Conservation (phyloP, 2,329 filamentous ascomycete species). For the Daldinia eschscholtzii region DNA sequence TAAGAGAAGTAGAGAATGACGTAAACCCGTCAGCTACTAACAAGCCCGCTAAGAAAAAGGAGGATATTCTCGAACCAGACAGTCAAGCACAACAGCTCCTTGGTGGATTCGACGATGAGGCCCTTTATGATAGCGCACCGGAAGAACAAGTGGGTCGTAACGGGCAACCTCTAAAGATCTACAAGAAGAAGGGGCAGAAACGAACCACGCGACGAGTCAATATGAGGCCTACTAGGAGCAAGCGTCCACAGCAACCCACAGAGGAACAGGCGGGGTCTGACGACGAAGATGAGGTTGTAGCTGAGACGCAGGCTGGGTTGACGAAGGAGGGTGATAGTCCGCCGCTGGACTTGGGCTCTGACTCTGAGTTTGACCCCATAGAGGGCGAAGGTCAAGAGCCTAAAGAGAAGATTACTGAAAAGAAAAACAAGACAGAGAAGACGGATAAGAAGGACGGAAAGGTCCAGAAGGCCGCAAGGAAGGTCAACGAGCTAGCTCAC, state of each 20-base stretch:
- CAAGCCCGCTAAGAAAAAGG: slow-evolving; percentile 45
- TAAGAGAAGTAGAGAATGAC: slow-evolving; percentile 76
- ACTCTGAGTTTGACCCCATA: slow-evolving; percentile 57
- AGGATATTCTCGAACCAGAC: slow-evolving; percentile 60
- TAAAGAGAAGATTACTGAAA: slow-evolving; percentile 44
- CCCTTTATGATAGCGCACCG: slow-evolving; percentile 68
- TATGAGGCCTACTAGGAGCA: slow-evolving; percentile 67
- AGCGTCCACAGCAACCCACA: slow-evolving; percentile 58
- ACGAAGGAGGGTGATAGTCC: slow-evolving; percentile 51
- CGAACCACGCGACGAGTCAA: slow-evolving; percentile 78
- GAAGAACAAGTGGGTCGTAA: slow-evolving; percentile 64
- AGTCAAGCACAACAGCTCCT: slow-evolving; percentile 61
- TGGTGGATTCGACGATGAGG: slow-evolving; percentile 74
- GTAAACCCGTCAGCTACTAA: slow-evolving; percentile 39
- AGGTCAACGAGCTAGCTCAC: slow-evolving; percentile 73
- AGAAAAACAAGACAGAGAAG: slow-evolving; percentile 44
- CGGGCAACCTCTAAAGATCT: slow-evolving; percentile 71
- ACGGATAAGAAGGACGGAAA: slow-evolving; percentile 55
- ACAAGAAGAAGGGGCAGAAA: slow-evolving; percentile 89
- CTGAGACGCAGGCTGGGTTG: slow-evolving; percentile 55
- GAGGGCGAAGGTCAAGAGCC: slow-evolving; percentile 54
- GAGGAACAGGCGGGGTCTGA: slow-evolving; percentile 54
- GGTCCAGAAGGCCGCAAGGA: slow-evolving; percentile 67
- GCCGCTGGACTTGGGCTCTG: slow-evolving; percentile 54
- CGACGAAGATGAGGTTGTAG: slow-evolving; percentile 57